Conservation (phyloP, 495 filamentous ascomycete species). For the Penicillium argentinense region DNA sequence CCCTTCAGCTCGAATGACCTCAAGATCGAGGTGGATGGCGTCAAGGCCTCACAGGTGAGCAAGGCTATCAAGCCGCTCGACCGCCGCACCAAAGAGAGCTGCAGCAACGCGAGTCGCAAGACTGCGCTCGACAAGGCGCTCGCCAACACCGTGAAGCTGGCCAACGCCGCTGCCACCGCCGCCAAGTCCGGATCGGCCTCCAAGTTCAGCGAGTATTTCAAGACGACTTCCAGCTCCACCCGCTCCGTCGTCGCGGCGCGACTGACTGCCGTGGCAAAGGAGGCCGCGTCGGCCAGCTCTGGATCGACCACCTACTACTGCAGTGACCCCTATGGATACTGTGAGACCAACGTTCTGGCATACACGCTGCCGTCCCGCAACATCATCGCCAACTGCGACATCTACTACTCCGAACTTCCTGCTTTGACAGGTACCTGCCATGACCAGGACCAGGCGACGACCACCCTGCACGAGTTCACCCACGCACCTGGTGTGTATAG, state of each 20-base stretch:
- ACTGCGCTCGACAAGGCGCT: slow-evolving; percentile 46
- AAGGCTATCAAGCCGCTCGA: slow-evolving; percentile 43
- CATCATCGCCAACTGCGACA: slow-evolving; percentile 55
- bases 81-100: slow-evolving; percentile 51
- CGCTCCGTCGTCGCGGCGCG: slow-evolving; percentile 52
- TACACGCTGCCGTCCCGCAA: slow-evolving; percentile 55
- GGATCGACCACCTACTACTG: slow-evolving; percentile 53
- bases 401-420: slow-evolving; percentile 53
- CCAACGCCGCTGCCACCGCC: slow-evolving; percentile 53
- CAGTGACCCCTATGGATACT: slow-evolving; percentile 49
- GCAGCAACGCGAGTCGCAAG: slow-evolving; percentile 47
- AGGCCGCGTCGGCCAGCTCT: slow-evolving; percentile 43
- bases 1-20: slow-evolving; percentile 27
- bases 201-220: slow-evolving; percentile 64
- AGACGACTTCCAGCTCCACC: slow-evolving; percentile 44
- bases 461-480: slow-evolving; percentile 62
- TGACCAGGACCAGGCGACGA: slow-evolving; percentile 59
- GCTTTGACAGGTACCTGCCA: slow-evolving; percentile 49
- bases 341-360: slow-evolving; percentile 52
- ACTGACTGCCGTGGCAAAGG: slow-evolving; percentile 48
- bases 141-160: slow-evolving; percentile 48
- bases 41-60: slow-evolving; percentile 45
- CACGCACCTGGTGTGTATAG: slow-evolving; percentile 56
- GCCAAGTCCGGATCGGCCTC: slow-evolving; percentile 47
- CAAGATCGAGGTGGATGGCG: slow-evolving; percentile 45